Conservation (phyloP, 345 rosid genomes). For the Psidium friedrichsthalianum region DNA sequence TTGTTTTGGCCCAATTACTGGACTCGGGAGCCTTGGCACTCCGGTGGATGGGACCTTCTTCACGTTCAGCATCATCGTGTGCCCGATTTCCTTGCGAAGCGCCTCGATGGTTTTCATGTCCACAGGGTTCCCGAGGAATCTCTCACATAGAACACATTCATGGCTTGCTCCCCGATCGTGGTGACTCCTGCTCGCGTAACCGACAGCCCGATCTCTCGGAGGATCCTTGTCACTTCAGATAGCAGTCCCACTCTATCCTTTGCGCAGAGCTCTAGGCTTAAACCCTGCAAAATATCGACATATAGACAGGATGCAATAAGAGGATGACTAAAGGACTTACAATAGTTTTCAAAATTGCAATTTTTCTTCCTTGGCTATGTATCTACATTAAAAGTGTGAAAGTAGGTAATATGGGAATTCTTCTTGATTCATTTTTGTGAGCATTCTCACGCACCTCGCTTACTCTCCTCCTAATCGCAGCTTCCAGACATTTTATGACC, state of each 20-base stretch:
- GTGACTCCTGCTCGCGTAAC: slow-evolving; percentile 83
- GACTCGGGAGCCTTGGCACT: slow-evolving; percentile 33
- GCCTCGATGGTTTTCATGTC: slow-evolving; percentile 71
- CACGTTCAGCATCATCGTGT: slow-evolving; percentile 66
- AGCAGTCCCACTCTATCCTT: slow-evolving; percentile 81
- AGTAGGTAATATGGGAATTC: background rate
- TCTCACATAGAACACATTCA: slow-evolving; percentile 77
- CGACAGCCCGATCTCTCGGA: slow-evolving; percentile 74
- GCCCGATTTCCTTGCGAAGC: slow-evolving; percentile 73
- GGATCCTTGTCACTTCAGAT: slow-evolving; percentile 78
- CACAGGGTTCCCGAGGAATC: slow-evolving; percentile 80
- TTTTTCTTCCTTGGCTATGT: background rate
- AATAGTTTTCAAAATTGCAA: background rate
- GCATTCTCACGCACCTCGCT: slow-evolving; percentile 51
- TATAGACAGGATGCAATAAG: background rate
- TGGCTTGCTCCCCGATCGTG: slow-evolving; percentile 74
- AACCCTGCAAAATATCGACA: slow-evolving; percentile 30
- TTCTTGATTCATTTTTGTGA: background rate
- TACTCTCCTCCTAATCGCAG: slow-evolving; percentile 77
- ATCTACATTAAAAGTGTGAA: background rate
- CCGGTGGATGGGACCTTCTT: slow-evolving; percentile 38
- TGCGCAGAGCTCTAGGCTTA: slow-evolving; percentile 77
- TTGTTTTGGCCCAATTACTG: slow-evolving; percentile 62
- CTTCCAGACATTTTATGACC: slow-evolving; percentile 82
- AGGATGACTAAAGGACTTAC: background rate